Conservation (phyloP, 805 yeast species). For the Candida germanica region DNA sequence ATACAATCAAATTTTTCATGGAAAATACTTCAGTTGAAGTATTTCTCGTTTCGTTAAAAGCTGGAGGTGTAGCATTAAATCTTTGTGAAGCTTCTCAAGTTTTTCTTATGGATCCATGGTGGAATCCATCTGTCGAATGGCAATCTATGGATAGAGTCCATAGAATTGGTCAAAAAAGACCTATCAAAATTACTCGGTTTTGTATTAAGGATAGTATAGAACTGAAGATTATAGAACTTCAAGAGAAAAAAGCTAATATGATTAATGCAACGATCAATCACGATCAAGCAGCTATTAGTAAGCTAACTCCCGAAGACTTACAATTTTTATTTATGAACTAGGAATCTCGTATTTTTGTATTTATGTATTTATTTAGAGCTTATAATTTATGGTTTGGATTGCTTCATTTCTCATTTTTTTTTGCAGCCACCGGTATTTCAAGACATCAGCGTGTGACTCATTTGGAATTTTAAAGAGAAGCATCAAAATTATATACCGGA, state of each 20-base stretch:
- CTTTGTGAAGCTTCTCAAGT: constrained; percentile 97
- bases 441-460: background rate
- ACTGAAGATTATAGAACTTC: constrained; percentile 90
- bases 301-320: constrained; percentile 89
- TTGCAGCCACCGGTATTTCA: background rate
- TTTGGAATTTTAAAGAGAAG: background rate
- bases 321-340: constrained; percentile 90
- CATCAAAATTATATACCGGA: no score
- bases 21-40: constrained; percentile 90
- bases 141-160: constrained; percentile 98
- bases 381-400: no score
- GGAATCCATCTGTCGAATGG: constrained; percentile 99
- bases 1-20: constrained; percentile 88
- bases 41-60: constrained; percentile 89
- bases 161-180: constrained; percentile 93
- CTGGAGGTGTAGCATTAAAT: constrained; percentile 98
- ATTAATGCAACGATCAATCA: constrained; percentile 93
- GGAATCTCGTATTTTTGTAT: no score
- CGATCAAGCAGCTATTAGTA: constrained; percentile 85
- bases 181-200: constrained; percentile 87
- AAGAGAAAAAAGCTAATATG: constrained; percentile 97
- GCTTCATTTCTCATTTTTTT: no score
- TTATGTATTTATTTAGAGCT: no score
- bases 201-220: constrained; percentile 97
- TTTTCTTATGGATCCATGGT: constrained; percentile 96